Base-by-base conservation (phyloP, 495 filamentous ascomycete genomes). In the Aspergillus baeticus region DNA sequence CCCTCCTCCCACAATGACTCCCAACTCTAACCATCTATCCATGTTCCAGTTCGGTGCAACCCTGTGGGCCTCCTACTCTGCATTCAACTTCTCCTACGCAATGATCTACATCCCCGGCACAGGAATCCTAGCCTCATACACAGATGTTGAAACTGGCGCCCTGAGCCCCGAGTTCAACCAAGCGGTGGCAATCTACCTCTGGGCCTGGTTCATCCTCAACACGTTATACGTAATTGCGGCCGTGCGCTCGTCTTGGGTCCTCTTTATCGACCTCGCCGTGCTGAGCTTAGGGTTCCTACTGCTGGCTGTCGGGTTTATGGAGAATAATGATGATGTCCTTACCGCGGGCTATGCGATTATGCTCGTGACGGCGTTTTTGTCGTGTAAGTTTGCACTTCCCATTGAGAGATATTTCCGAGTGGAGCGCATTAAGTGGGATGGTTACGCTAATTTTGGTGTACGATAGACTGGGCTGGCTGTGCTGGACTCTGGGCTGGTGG, bases 31-130 rank as follows among this genome's bases (percentile, higher is more conserved):
- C 35, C 10, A 37, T 13, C 35, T 37, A 37, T 37, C 35, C 13
- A 4, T 37, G 35, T 13, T 37, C 35, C 3, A 47, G 44, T 47
- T 47, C n/a, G 26, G 21, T 17, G 44, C 44, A 18, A 47, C 44
- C 1, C 26, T 47, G 2, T 47, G 21, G 21, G 21, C 44, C 26
- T 34, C 44, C 14, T 47, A 47, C 14, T 26, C 44, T n/a, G 44
- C 44, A 0, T 47, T 47, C 29, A 47, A 47, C 44, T 47, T 47
- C 44, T 47, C 44, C 23, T 47, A 47, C 26, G 44, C 44, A 13
- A 47, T 47, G 44, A 47, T 47, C 23, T 47, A 34, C 22, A 26
- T 47, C 29, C 26, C 44, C 5, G 44, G 44, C 14, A 47, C 44
- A 6, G 26, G 44, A 1, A 47, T 47, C 0, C 4, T 47, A 13